phyloP scores from a whole-genome alignment of 2,329 filamentous ascomycete genomes.

The Colletotrichum falcatum region DNA sequence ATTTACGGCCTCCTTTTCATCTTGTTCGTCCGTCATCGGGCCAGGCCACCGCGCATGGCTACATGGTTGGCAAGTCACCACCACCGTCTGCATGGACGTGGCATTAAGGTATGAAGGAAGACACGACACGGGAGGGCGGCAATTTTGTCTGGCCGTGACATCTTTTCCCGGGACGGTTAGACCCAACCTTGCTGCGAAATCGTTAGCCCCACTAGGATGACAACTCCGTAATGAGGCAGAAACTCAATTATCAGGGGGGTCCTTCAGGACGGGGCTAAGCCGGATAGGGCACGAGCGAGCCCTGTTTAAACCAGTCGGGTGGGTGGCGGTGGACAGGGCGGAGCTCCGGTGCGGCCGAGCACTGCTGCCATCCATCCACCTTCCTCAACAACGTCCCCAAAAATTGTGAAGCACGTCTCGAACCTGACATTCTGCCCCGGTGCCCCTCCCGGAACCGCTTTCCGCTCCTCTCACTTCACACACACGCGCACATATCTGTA shows the following conservation, averaged over 20 bases:
- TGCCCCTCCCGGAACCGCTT: neutral
- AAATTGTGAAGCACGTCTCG: conserved; percentile 7
- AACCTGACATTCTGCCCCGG: neutral
- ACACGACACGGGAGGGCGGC: neutral
- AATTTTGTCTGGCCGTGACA: conserved; percentile 3
- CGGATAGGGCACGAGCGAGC: neutral
- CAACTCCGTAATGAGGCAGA: conserved; percentile 25
- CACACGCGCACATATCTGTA: neutral
- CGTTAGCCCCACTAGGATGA: conserved; percentile 10
- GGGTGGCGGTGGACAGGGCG: conserved; percentile 31
- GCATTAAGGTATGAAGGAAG: conserved; percentile 8
- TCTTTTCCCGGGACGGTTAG: conserved; percentile 30
- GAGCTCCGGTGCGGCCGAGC: conserved; percentile 29
- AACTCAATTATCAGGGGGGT: conserved; percentile 10
- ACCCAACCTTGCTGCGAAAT: conserved; percentile 8
- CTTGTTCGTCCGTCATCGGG: neutral
- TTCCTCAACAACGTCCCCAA: conserved; percentile 1
- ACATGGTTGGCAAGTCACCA: neutral
- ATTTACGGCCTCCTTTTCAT: neutral
- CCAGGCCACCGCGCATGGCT: conserved; percentile 5
- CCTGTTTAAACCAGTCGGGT: conserved; percentile 31
- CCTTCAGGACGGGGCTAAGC: conserved; percentile 23
- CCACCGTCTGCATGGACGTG: conserved; percentile 1
- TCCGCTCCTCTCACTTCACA: neutral
- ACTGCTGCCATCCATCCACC: neutral